Conservation (phyloP, 2,329 filamentous ascomycete species). For the Paecilomyces formosus region DNA sequence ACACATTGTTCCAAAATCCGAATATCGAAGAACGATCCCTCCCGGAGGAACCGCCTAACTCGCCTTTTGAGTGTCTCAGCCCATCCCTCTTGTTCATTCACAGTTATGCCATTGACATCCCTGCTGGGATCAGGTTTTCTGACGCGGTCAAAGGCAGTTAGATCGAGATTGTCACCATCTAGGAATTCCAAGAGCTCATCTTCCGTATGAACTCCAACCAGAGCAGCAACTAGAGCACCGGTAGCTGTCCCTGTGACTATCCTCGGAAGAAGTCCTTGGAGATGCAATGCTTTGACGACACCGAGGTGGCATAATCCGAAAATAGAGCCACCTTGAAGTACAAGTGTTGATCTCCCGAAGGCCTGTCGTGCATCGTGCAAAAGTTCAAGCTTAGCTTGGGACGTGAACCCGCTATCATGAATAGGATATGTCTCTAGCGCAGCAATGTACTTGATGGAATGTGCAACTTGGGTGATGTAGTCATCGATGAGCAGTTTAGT, state of each 20-base stretch:
- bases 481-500: slow-evolving; percentile 88
- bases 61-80: slow-evolving; percentile 58
- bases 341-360: slow-evolving; percentile 76
- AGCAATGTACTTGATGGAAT: slow-evolving; percentile 70
- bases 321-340: slow-evolving; percentile 83
- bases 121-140: slow-evolving; percentile 11
- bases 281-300: slow-evolving; percentile 78
- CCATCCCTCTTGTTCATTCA: slow-evolving; percentile 30
- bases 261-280: slow-evolving; percentile 71
- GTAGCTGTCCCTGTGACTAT: slow-evolving; percentile 90
- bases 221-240: slow-evolving; percentile 78
- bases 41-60: slow-evolving; percentile 59
- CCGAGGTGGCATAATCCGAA: slow-evolving; percentile 87
- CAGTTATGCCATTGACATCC: slow-evolving; percentile 6
- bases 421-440: slow-evolving; percentile 52
- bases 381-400: slow-evolving; percentile 75
- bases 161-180: slow-evolving; percentile 70
- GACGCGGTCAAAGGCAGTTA: slow-evolving; percentile 63
- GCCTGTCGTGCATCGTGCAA: slow-evolving; percentile 81
- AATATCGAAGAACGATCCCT: slow-evolving; percentile 80
- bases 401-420: slow-evolving; percentile 50
- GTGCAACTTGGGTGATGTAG: slow-evolving; percentile 78
- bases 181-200: slow-evolving; percentile 74
- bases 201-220: slow-evolving; percentile 81
- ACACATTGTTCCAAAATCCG: slow-evolving; percentile 77